Conservation (phyloP, 352 stramenopile species). For the Bremia lactucae region DNA sequence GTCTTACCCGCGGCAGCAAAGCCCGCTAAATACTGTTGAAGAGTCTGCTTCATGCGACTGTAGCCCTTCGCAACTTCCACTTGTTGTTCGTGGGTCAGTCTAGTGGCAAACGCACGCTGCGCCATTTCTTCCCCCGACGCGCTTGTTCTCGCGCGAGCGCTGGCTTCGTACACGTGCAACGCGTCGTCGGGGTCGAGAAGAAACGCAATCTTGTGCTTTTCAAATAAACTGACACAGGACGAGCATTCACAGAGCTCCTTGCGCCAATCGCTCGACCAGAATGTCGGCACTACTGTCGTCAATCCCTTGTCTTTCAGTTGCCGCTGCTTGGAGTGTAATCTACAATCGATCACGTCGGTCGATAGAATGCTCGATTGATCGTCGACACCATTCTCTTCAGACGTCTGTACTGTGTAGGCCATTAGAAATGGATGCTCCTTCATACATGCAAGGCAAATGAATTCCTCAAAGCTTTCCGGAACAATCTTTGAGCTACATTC, state of each 20-base stretch:
- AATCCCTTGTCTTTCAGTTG: slow-evolving; percentile 12
- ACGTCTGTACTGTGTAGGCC: slow-evolving; percentile 37
- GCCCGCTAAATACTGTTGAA: slow-evolving; percentile 48
- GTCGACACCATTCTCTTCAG: slow-evolving; percentile 4
- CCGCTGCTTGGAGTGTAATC: slow-evolving; percentile 27
- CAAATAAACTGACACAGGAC: slow-evolving; percentile 37
- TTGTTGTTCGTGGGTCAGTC: slow-evolving; percentile 58
- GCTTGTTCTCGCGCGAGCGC: slow-evolving; percentile 25
- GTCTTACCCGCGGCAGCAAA: slow-evolving; percentile 56
- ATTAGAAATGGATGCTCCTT: slow-evolving; percentile 50
- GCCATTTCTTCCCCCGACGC: slow-evolving; percentile 32
- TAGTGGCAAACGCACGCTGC: slow-evolving; percentile 38
- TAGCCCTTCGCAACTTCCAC: slow-evolving; percentile 67
- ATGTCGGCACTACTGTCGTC: slow-evolving; percentile 30
- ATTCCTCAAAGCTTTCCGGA: slow-evolving; percentile 45
- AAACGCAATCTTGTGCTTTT: slow-evolving; percentile 42
- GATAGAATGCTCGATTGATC: slow-evolving; percentile 1
- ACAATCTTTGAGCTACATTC: too few relatives aligned
- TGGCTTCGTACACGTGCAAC: slow-evolving; percentile 54
- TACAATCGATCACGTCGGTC: slow-evolving; percentile 9
- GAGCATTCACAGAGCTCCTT: slow-evolving; percentile 41
- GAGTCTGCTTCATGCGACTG: slow-evolving; percentile 57
- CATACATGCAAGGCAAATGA: slow-evolving; percentile 60
- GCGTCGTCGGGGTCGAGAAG: slow-evolving; percentile 52
- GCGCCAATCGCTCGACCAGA: slow-evolving; percentile 58